Evolutionary conservation across 1,284 basidiomycete species (phyloP).

Genomic region (Ustilago trichophora): DNA sequence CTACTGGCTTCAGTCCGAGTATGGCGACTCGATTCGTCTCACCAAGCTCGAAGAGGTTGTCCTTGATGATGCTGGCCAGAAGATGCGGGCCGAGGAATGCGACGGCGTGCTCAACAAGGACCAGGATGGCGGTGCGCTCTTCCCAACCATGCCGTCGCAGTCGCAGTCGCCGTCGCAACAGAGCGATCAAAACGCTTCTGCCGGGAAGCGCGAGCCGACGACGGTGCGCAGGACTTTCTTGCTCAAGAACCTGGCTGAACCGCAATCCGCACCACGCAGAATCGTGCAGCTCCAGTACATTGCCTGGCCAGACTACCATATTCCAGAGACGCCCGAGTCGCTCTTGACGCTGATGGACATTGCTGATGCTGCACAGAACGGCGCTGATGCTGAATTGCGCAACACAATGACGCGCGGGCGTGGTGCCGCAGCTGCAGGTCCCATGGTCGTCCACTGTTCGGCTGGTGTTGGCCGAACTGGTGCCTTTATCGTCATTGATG

Average conservation of each 20-base stretch:
- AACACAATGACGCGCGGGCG: not conserved
- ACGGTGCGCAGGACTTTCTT: slow-evolving; percentile 51
- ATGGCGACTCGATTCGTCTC: slow-evolving; percentile 71
- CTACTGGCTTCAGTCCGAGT: slow-evolving; percentile 82
- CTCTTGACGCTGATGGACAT: slow-evolving; percentile 55
- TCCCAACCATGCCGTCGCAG: slow-evolving; percentile 37
- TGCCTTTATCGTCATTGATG: slow-evolving; percentile 60
- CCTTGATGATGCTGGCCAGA: slow-evolving; percentile 32
- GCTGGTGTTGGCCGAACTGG: slow-evolving; percentile 64
- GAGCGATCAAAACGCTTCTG: not conserved
- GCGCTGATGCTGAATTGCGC: slow-evolving; percentile 36
- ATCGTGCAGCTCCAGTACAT: slow-evolving; percentile 62
- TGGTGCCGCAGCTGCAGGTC: slow-evolving; percentile 24
- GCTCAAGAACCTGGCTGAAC: slow-evolving; percentile 34
- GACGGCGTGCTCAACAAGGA: slow-evolving; percentile 8
- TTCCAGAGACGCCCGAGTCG: slow-evolving; percentile 55
- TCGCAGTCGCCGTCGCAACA: slow-evolving; percentile 7
- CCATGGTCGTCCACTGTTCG: slow-evolving; percentile 65
- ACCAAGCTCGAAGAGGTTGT: slow-evolving; percentile 50
- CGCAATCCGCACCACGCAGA: slow-evolving; percentile 22
- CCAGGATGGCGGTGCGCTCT: slow-evolving; percentile 38
- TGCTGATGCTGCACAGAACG: slow-evolving; percentile 45
- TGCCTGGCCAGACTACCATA: slow-evolving; percentile 64
- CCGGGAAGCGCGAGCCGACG: slow-evolving; percentile 13
- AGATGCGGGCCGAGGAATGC: slow-evolving; percentile 32